Evolutionary conservation across 2,329 filamentous ascomycete genomes (phyloP), one percentile per base, ranked within the genome.

Genomic region (Aspergillus novoparasiticus): DNA sequence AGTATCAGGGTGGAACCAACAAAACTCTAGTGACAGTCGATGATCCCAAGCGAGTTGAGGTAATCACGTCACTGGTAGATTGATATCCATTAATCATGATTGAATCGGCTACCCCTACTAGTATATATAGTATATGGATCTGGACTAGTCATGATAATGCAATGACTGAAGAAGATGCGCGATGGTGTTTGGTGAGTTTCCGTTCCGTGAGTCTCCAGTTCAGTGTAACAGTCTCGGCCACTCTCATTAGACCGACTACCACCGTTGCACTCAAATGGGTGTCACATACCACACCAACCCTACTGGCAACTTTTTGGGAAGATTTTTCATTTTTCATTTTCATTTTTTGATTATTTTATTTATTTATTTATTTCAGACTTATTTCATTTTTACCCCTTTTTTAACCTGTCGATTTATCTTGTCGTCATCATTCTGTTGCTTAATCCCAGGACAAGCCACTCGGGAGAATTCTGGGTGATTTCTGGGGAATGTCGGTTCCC

Each of bases 231-330:
- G 66, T 70, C 62, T 58, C 64, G 34, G 56, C 60, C 58, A 60
- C 57, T 60, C 53, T 65, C 61, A 67, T 65, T 62, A 64, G 63
- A 46, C 59, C 61, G 65, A 69, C 59, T 70, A 68, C 66, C 66
- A 70, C 68, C 68, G 68, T 70, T 69, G 67, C 68, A 70, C 67
- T 62, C 63, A 63, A 41, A 21, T 26, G 56, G 56, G 64, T 68
- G 66, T 66, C 64, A 66, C 64, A 62, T 67, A 61, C 64, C 64
- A 63, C 58, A 45, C 23, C 19, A n/a, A 34, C 45, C 48, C 36
- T 23, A 21, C 51, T 55, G 51, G 30, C 32, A 55, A 55, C 30
- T 14, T 39, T n/a, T 39, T 6, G n/a, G 34, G 41, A 19, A 8
- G 12, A 12, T n/a, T 53, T 34, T 10, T 28, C 39, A 26, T 19